phyloP scores from a whole-genome alignment of 345 rosid species.

The Camelina sativa region DNA sequence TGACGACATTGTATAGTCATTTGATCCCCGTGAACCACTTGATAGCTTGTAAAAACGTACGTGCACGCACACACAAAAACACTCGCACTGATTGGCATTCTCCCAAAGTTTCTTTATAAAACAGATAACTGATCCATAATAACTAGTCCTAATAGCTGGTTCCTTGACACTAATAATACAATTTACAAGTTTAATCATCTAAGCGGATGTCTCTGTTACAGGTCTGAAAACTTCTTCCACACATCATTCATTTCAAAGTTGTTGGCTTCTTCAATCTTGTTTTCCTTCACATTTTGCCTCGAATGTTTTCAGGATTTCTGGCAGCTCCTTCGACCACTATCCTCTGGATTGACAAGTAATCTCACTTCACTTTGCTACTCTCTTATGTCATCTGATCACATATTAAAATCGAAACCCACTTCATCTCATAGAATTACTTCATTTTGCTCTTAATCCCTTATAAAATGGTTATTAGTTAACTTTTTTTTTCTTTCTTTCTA shows the following conservation, averaged over 20 bases:
- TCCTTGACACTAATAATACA: background rate
- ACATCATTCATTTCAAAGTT: background rate
- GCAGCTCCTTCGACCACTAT: conserved; percentile 41
- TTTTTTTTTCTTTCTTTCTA: background rate
- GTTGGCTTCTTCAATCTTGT: background rate
- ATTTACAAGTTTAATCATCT: conserved; percentile 3
- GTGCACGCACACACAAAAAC: conserved; percentile 38
- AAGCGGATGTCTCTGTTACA: conserved; percentile 39
- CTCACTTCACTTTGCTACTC: background rate
- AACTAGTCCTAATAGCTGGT: too few relatives aligned
- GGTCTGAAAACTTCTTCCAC: conserved; percentile 25
- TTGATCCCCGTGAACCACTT: conserved; percentile 26
- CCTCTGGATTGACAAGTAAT: conserved; percentile 28
- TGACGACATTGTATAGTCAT: conserved; percentile 41
- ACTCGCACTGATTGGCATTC: conserved; percentile 6
- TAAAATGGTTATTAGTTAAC: too few relatives aligned
- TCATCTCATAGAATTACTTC: too few relatives aligned
- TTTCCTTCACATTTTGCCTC: background rate
- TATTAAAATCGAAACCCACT: background rate
- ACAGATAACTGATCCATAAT: background rate
- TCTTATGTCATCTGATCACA: background rate
- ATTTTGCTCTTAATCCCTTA: too few relatives aligned
- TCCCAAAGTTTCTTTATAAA: conserved; percentile 20
- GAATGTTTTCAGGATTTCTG: conserved; percentile 41
- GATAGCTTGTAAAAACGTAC: conserved; percentile 31